Evolutionary conservation across 2,329 filamentous ascomycete species (phyloP).

Genomic region (Beauveria sp.): DNA sequence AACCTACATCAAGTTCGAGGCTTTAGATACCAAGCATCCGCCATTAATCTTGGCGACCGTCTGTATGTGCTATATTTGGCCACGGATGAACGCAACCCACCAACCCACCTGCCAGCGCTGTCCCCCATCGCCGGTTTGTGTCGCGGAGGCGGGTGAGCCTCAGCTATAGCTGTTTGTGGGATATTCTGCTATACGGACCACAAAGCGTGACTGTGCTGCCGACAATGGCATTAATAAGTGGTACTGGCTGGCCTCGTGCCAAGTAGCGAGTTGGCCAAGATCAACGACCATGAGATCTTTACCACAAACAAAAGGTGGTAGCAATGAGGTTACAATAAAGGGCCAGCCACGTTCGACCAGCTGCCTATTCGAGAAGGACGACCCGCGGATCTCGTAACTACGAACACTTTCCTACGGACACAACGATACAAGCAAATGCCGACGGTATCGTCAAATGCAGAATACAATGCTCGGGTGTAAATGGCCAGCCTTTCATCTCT

Average conservation of each 20-base stretch:
- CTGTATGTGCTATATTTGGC: background rate
- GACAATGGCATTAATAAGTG: background rate
- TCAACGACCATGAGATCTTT: background rate
- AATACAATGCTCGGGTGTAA: background rate
- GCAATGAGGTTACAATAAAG: background rate
- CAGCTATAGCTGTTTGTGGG: background rate
- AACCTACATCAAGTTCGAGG: background rate
- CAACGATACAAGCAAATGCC: background rate
- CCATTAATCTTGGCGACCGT: background rate
- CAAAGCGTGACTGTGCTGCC: background rate
- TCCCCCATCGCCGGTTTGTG: too few species aligned
- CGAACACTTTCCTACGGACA: background rate
- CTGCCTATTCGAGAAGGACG: background rate
- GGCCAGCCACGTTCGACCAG: background rate
- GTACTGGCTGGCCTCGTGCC: background rate
- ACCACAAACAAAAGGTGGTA: constrained; percentile 6
- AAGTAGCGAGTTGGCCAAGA: background rate
- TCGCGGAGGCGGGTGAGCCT: too few species aligned
- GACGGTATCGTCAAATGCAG: background rate
- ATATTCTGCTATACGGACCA: background rate
- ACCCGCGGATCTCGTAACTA: background rate
- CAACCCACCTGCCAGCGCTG: background rate
- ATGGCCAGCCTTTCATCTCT: background rate
- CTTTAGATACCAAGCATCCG: background rate
- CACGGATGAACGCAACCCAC: background rate